These are phyloP conservation scores for Chlorociboria aeruginascens DNA, from an alignment of 495 filamentous ascomycete species.

Conservation along the genomic window DNA sequence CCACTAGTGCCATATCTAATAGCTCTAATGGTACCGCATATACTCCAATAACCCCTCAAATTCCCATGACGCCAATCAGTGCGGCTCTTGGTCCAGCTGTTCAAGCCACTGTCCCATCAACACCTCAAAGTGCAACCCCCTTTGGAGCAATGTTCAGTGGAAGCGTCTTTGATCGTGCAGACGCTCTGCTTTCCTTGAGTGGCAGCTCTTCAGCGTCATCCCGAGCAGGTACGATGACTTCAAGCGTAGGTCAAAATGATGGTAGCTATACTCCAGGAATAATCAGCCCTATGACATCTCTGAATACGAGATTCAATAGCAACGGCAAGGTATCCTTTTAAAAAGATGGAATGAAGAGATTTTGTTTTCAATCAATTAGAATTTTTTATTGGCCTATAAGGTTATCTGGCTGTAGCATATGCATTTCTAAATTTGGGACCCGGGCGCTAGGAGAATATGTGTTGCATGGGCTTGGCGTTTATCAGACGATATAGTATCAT, in stretches of 20 bases:
- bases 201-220: conserved; percentile 7
- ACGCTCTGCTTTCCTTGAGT: conserved; percentile 50
- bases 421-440: too few species aligned
- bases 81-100: conserved; percentile 81
- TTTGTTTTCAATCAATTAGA: too few species aligned
- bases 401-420: too few species aligned
- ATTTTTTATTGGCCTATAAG: too few species aligned
- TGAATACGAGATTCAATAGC: conserved; percentile 15
- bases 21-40: conserved; percentile 4
- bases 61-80: conserved; percentile 59
- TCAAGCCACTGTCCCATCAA: conserved; percentile 77
- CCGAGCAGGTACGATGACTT: conserved; percentile 20
- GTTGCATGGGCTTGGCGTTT: too few species aligned
- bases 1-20: conserved; percentile 9
- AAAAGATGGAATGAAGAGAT: neutral
- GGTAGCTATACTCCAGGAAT: conserved; percentile 12
- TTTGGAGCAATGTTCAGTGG: conserved; percentile 56
- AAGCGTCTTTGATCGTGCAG: conserved; percentile 64
- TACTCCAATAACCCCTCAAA: conserved; percentile 18
- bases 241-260: conserved; percentile 14
- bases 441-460: too few species aligned
- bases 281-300: conserved; percentile 13
- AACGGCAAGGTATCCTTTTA: conserved; percentile 17
- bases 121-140: conserved; percentile 46
- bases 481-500: too few species aligned